Base-by-base conservation (phyloP, 352 stramenopile species). In the Phytophthora tubulina region DNA sequence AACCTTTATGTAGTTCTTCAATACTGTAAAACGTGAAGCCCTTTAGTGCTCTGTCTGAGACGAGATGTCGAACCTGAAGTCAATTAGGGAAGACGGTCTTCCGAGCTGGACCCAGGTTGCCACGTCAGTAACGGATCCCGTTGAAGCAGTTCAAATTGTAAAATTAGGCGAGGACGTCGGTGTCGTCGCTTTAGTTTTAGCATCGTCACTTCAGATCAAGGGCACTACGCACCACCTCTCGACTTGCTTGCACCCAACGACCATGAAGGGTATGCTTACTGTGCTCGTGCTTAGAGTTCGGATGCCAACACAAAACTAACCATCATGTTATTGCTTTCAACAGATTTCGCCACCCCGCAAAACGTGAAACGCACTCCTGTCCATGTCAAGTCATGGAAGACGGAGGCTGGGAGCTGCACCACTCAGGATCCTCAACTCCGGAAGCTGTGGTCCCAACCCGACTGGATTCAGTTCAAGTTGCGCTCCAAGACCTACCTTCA, bases 371-470 rank as follows among this genome's bases (percentile, higher is more conserved):
- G 50, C 49, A 72, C 55, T n/a, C 69, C 69, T 6, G 17, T n/a
- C 11, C 69, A 63, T 7, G 42, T 79, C 64, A 84, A 78, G 54
- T 88, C 81, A 4, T 93, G 85, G 85, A 79, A 75, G 10, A 56
- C 72, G 1, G 45, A 84, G 17, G 86, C 84, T 10, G 78, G 78
- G 8, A 76, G 63, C 15, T 90, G 79, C 45, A 67, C 65, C 3
- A 72, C 77, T 6, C 86, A 91, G 56, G 44, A 67, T 13, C 44
- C 75, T 17, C 65, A 70, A 44, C 76, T 94, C 14, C 81, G 82
- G 0, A 88, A 91, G 52, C 80, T 94, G 68, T 95, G 88, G 88
- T 75, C 73, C 2, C 85, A 95, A 49, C 86, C 84, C 0, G 75
- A 90, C 45, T 87, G 76, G 73, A 58, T 76, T n/a, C 57, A 65